These are phyloP conservation scores for Pyrenophora tritici-repentis DNA, from an alignment of 2,329 filamentous ascomycete species.

Conservation along the genomic window DNA sequence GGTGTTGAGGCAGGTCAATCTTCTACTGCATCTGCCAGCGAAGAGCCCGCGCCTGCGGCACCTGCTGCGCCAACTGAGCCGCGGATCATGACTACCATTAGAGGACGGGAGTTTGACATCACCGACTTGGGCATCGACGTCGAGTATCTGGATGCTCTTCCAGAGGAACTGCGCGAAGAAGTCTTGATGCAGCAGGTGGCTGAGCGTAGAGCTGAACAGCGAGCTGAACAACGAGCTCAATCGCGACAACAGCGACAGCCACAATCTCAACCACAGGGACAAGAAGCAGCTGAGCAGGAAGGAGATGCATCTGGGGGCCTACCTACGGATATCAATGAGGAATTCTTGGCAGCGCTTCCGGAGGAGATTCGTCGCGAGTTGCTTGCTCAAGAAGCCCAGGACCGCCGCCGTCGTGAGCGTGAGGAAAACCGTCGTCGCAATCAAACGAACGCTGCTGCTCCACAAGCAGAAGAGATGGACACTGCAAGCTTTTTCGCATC, in stretches of 20 bases:
- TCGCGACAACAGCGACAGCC: constrained; percentile 58
- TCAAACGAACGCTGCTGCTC: constrained; percentile 55
- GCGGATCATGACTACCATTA: constrained; percentile 80
- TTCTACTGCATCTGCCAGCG: constrained; percentile 21
- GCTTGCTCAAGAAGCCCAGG: constrained; percentile 84
- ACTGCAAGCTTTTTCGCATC: constrained; percentile 90
- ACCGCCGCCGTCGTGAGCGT: constrained; percentile 84
- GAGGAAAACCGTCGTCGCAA: constrained; percentile 76
- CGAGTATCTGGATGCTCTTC: constrained; percentile 94
- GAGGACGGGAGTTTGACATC: constrained; percentile 87
- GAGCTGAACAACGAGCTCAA: constrained; percentile 18
- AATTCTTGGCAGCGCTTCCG: constrained; percentile 91
- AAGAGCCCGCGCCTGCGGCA: constrained; percentile 31
- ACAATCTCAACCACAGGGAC: constrained; percentile 31
- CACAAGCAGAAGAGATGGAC: constrained; percentile 75
- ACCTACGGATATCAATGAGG: constrained; percentile 82
- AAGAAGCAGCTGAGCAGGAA: constrained; percentile 16
- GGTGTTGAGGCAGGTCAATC: constrained; percentile 65
- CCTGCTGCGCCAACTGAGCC: constrained; percentile 41
- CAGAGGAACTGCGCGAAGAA: constrained; percentile 93
- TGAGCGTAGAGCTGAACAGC: constrained; percentile 63
- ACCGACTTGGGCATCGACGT: constrained; percentile 93
- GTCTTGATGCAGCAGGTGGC: constrained; percentile 91
- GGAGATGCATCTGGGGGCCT: constrained; percentile 65
- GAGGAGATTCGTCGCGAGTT: constrained; percentile 89